These are phyloP conservation scores for Trypanosoma cruzi DNA, from an alignment of 208 protist species.

Conservation along the genomic window DNA sequence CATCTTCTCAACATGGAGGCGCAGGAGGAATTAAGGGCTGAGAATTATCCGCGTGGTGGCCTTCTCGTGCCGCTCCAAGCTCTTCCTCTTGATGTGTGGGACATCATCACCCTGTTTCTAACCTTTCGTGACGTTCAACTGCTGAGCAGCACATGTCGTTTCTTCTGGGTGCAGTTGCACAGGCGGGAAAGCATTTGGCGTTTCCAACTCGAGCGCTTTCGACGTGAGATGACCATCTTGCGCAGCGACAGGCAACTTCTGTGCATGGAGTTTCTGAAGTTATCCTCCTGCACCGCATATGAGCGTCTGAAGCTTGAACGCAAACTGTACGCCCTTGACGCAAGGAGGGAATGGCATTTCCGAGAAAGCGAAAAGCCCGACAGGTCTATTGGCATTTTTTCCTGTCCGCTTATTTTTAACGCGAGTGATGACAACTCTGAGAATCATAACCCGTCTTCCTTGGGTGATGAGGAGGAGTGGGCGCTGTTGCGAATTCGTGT, in stretches of 20 bases:
- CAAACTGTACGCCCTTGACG: constrained; percentile 71
- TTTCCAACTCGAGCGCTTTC: constrained; percentile 65
- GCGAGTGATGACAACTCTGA: background rate
- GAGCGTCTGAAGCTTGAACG: constrained; percentile 66
- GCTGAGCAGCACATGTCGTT: constrained; percentile 52
- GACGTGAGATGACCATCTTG: constrained; percentile 50
- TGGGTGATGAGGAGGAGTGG: background rate
- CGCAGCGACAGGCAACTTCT: constrained; percentile 53
- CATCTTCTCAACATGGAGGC: background rate
- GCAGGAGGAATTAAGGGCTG: background rate
- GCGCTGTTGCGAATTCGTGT: constrained; percentile 21
- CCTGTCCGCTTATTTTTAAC: constrained; percentile 18
- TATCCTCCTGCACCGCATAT: constrained; percentile 35
- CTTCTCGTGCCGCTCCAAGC: background rate
- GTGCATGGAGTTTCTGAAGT: constrained; percentile 39
- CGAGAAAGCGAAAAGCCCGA: constrained; percentile 34
- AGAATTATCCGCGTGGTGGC: background rate
- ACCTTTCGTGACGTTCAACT: constrained; percentile 27
- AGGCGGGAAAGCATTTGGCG: constrained; percentile 67
- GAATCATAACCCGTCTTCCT: background rate
- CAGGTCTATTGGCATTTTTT: constrained; percentile 19
- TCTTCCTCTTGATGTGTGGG: constrained; percentile 26
- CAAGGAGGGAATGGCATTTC: constrained; percentile 72
- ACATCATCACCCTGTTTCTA: constrained; percentile 23
- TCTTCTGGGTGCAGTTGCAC: constrained; percentile 44